Conservation (phyloP, 164 flowering plant genomes). For the Malania oleifera region DNA sequence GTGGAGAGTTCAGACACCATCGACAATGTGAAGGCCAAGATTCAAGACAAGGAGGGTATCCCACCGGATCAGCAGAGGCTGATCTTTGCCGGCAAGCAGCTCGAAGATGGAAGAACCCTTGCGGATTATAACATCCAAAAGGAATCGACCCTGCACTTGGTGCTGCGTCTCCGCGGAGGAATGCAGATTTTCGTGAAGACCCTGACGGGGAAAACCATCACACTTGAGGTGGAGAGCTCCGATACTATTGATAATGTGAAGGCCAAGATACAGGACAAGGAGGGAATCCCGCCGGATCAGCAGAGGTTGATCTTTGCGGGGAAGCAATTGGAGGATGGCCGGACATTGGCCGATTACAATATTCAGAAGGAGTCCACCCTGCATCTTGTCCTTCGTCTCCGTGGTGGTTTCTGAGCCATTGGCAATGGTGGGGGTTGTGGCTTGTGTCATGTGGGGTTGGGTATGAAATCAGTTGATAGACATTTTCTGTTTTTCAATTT, state of each 20-base stretch:
- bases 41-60: slow-evolving; percentile 18
- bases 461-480: too few relatives aligned
- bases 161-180: slow-evolving; percentile 21
- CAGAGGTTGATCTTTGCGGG: slow-evolving; percentile 12
- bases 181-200: slow-evolving; percentile 25
- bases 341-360: slow-evolving; percentile 2
- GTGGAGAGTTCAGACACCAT: slow-evolving; percentile 4
- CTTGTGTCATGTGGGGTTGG: too few relatives aligned
- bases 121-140: slow-evolving; percentile 22
- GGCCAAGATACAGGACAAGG: slow-evolving; percentile 26
- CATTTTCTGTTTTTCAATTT: too few relatives aligned
- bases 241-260: slow-evolving; percentile 25
- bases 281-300: slow-evolving; percentile 26
- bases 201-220: slow-evolving; percentile 18
- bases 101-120: slow-evolving; percentile 22
- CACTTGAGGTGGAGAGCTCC: slow-evolving; percentile 22
- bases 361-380: slow-evolving; percentile 1
- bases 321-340: slow-evolving; percentile 3
- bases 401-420: slow-evolving; percentile 16
- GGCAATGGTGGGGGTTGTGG: neutral
- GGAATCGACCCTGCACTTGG: slow-evolving; percentile 16
- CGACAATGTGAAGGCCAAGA: slow-evolving; percentile 5
- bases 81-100: slow-evolving; percentile 24
- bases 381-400: slow-evolving; percentile 21
- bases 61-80: slow-evolving; percentile 22